phyloP scores from a whole-genome alignment of 164 flowering plant species.

The Protea cynaroides region DNA sequence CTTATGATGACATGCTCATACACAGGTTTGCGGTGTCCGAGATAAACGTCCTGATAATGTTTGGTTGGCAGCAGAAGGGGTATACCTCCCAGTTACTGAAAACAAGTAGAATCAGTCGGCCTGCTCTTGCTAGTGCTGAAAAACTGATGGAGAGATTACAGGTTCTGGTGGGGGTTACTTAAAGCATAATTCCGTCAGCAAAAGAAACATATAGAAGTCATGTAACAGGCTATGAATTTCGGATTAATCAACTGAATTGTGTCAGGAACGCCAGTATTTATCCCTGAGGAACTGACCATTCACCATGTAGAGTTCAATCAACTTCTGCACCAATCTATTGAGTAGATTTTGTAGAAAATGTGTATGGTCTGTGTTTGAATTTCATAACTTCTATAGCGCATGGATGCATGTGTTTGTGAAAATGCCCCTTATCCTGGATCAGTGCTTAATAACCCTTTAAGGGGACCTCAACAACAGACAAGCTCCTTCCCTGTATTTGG shows the following conservation, averaged over 20 bases:
- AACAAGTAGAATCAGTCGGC: slow-evolving; percentile 28
- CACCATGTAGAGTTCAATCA: not conserved
- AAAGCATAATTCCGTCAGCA: not conserved
- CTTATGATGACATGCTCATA: not conserved
- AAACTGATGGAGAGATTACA: slow-evolving; percentile 23
- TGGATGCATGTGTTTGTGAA: too few relatives aligned
- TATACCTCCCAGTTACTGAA: slow-evolving; percentile 65
- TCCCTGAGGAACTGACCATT: not conserved
- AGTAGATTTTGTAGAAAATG: not conserved
- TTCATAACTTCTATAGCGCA: not conserved
- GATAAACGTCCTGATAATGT: slow-evolving; percentile 87
- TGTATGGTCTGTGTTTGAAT: not conserved
- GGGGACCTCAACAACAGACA: too few relatives aligned
- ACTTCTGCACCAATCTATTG: not conserved
- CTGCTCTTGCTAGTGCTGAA: not conserved
- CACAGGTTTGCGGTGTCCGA: slow-evolving; percentile 82
- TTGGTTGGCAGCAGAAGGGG: slow-evolving; percentile 96
- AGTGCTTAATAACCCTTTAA: too few relatives aligned
- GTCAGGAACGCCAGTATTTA: not conserved
- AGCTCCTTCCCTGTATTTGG: too few relatives aligned
- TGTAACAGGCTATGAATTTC: not conserved
- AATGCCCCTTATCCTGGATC: too few relatives aligned
- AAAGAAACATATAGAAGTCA: not conserved
- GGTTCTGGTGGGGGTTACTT: slow-evolving; percentile 14
- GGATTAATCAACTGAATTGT: not conserved